These are phyloP conservation scores for Pelagophyceae sp. DNA, from an alignment of 352 stramenopile genomes.

Conservation along the genomic window DNA sequence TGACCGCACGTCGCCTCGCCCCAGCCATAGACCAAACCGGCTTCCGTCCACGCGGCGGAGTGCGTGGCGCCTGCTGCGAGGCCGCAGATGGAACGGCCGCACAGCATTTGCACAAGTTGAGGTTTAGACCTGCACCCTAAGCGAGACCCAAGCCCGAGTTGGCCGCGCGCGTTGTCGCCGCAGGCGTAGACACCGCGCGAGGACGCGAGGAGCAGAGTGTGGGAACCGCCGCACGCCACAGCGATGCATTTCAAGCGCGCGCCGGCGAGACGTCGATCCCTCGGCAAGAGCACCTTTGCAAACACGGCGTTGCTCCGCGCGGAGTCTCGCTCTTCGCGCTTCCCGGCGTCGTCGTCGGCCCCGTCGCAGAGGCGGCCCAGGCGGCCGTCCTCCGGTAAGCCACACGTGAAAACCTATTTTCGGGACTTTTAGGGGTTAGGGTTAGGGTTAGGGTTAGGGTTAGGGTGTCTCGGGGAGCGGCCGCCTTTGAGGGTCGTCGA, in stretches of 20 bases:
- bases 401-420: no score
- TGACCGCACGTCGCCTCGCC: not conserved
- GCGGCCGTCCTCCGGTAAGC: not conserved
- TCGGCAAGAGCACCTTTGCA: not conserved
- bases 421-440: no score
- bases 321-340: not conserved
- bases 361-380: not conserved
- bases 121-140: no score
- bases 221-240: not conserved
- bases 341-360: not conserved
- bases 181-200: not conserved
- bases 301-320: not conserved
- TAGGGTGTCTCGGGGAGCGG: no score
- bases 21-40: not conserved
- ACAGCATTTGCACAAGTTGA: no score
- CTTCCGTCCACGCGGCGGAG: not conserved
- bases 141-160: not conserved
- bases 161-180: not conserved
- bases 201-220: not conserved
- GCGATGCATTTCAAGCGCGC: not conserved
- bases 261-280: not conserved
- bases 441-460: no score
- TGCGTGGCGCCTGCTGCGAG: not conserved
- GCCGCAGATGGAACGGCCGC: not conserved
- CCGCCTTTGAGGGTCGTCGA: no score